Evolutionary conservation across 2,329 filamentous ascomycete species (phyloP).

Genomic region (Fusarium sp.): DNA sequence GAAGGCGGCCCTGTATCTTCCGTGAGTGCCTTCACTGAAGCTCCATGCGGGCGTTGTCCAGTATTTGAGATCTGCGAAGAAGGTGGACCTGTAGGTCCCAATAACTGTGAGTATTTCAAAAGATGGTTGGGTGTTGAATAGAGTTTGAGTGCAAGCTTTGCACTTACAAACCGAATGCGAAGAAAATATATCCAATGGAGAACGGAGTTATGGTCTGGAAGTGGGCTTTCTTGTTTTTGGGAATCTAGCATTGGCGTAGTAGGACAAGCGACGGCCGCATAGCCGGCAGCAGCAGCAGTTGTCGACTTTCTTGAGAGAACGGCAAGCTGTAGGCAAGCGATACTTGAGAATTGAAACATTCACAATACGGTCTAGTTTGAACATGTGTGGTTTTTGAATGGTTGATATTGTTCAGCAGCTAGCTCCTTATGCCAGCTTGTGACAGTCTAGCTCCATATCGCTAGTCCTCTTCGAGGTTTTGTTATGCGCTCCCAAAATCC

Average conservation of each 20-base stretch:
- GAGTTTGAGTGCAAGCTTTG: conserved; percentile 24
- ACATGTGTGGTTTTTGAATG: conserved; percentile 25
- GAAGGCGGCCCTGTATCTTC: conserved; percentile 55
- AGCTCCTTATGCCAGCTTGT: conserved; percentile 26
- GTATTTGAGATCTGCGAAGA: conserved; percentile 94
- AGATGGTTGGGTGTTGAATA: conserved; percentile 73
- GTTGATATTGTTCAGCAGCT: conserved; percentile 35
- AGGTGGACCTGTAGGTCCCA: conserved; percentile 87
- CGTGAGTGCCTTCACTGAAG: conserved; percentile 82
- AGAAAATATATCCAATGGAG: conserved; percentile 14
- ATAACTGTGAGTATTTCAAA: conserved; percentile 90
- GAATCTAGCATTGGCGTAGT: conserved; percentile 41
- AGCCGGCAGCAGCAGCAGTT: conserved; percentile 17
- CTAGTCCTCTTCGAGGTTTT: conserved; percentile 37
- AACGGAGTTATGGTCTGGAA: conserved; percentile 40
- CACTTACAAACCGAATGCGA: conserved; percentile 4
- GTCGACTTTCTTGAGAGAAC: conserved; percentile 5
- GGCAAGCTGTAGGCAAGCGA: conserved; percentile 3
- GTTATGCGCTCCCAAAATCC: conserved; percentile 30
- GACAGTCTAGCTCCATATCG: conserved; percentile 27
- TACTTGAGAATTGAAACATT: conserved; percentile 2
- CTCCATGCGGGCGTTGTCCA: conserved; percentile 89
- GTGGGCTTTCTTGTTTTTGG: conserved; percentile 24
- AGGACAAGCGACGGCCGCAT: conserved; percentile 28
- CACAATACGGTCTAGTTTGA: not conserved